Base-by-base conservation (phyloP, 2,329 filamentous ascomycete genomes). In the Calonectria honghensis region DNA sequence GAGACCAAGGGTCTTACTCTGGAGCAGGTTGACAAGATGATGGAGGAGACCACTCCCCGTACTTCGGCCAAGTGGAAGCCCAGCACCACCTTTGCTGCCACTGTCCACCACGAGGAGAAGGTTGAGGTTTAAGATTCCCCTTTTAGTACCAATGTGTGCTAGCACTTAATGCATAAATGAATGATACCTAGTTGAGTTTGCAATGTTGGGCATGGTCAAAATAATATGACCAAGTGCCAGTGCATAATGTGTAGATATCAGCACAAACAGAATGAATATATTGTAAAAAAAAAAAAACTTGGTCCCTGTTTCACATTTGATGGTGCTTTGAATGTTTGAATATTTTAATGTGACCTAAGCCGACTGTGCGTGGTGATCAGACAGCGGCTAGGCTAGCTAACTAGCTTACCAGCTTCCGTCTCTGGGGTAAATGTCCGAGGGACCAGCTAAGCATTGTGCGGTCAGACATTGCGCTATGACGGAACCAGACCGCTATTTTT, bases 11-110 rank as follows among this genome's bases (percentile, higher is more conserved):
- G 93, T 70, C 88, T 95, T 5, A 91, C 91, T 3, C 90, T 95
- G 73, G 93, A 95, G 83, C 92, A 95, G 84, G 93, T 95, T 78
- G 93, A 95, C 79, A 92, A 92, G 89, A 96, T 97, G 95, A 92
- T 97, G 90, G 94, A 96, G 88, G 94, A 97, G 91, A 92, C 91
- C 50, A 95, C 91, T 27, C 94, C 95, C 48, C 92, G 94, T 78
- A 95, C 91, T 24, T 96, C 94, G 3, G 88, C 91, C 86, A 93
- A 92, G 87, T 97, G 95, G 94, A 91, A 89, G 85, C 94, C 94
- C 54, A 90, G 90, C 81, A 88, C 88, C 80, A 96, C 94, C 79
- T 96, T 94, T 79, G 93, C 93, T 68, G 82, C 78, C 27, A 78
- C 81, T 74, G 82, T 80, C 61, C 79, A 82, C 7, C 79, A 83